Percentiles rank a stretch among this genome's conserved stretches.
These are phyloP conservation scores for Senna siamea DNA, from an alignment of 306 rosid species.

Conservation along the genomic window DNA sequence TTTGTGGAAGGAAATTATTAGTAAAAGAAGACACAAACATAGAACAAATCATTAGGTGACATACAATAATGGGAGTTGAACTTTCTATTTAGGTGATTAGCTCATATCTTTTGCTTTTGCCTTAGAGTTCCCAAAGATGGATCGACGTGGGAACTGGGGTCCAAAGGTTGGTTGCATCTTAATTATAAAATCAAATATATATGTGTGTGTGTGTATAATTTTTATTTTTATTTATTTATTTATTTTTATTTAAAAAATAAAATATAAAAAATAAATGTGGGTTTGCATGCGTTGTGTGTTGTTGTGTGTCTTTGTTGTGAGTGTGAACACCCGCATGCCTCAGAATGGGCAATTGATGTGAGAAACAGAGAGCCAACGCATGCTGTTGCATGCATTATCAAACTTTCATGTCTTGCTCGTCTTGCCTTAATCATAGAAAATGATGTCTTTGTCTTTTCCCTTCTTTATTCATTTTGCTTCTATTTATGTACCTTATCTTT, in stretches of 20 bases:
- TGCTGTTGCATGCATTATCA: constrained; percentile 51
- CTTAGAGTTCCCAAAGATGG: no score
- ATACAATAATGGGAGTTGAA: constrained; percentile 45
- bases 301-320: constrained; percentile 16
- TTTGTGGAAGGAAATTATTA: constrained; percentile 2
- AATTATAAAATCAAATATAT: no score
- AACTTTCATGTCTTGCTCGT: constrained; percentile 39
- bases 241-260: no score
- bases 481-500: no score
- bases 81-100: constrained; percentile 40
- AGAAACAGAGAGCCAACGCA: constrained; percentile 43
- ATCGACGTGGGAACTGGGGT: no score
- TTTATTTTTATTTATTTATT: no score
- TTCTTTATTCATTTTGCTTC: not conserved
- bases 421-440: constrained; percentile 36
- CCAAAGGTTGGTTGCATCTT: no score
- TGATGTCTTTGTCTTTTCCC: constrained; percentile 44
- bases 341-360: constrained; percentile 11
- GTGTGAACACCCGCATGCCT: constrained; percentile 38
- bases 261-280: no score
- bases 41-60: constrained; percentile 39
- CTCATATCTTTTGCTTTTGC: constrained; percentile 27
- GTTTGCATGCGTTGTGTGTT: constrained; percentile 3
- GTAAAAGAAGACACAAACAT: constrained; percentile 14
- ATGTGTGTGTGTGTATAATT: no score